Conservation (phyloP, 164 flowering plant genomes). For the grape (Vitis vinifera) region DNA sequence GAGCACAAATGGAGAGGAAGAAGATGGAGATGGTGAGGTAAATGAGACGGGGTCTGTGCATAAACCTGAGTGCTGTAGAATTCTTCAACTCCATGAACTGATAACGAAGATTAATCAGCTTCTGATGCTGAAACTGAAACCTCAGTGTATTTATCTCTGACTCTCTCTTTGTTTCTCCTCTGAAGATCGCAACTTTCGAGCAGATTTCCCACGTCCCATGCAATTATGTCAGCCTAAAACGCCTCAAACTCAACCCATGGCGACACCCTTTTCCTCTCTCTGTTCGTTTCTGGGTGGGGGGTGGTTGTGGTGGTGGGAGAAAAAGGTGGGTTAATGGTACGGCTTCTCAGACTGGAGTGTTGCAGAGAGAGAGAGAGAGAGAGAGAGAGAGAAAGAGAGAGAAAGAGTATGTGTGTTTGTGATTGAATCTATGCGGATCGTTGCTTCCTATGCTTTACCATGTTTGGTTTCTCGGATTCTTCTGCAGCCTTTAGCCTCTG, state of each 20-base stretch:
- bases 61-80: neutral
- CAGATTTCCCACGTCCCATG: constrained; percentile 5
- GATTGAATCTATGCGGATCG: constrained; percentile 10
- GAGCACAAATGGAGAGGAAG: constrained; percentile 33
- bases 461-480: constrained; percentile 28
- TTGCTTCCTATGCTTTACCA: constrained; percentile 30
- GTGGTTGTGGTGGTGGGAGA: constrained; percentile 1
- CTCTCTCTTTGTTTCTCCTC: no score
- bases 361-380: constrained; percentile 6
- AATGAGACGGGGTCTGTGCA: constrained; percentile 10
- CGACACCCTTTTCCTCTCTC: neutral
- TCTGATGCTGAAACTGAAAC: no score
- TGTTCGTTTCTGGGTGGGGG: constrained; percentile 3
- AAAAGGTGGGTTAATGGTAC: constrained; percentile 5
- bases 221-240: constrained; percentile 1
- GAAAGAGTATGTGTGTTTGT: neutral
- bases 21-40: constrained; percentile 23
- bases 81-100: constrained; percentile 19
- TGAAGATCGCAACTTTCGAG: no score
- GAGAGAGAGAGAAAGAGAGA: constrained; percentile 2
- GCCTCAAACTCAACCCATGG: no score
- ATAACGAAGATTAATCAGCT: neutral
- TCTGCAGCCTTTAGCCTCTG: constrained; percentile 25
- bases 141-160: no score
- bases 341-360: neutral